Evolutionary conservation across 2,329 filamentous ascomycete genomes (phyloP).

Genomic region (Talaromyces pinophilus): DNA sequence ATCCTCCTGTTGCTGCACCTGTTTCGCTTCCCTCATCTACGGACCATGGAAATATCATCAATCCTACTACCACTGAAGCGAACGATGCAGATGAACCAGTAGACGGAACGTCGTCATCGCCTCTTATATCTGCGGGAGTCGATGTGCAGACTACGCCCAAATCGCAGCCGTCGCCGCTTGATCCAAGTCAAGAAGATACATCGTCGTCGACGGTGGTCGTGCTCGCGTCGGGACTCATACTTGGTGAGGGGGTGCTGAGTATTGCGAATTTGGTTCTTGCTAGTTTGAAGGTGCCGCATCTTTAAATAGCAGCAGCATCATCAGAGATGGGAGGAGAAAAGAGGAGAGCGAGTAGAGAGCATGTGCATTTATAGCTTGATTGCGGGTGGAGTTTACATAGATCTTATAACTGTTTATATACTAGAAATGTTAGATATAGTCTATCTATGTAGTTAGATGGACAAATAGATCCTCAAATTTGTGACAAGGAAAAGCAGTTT

Average conservation of each 20-base stretch:
- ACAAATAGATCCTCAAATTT: neutral
- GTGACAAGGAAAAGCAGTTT: neutral
- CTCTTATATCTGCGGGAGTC: neutral
- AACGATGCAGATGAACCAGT: neutral
- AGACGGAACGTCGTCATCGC: neutral
- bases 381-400: neutral
- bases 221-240: slow-evolving; percentile 84
- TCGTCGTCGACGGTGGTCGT: slow-evolving; percentile 72
- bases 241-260: slow-evolving; percentile 88
- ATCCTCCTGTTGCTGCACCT: neutral
- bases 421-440: neutral
- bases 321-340: neutral
- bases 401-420: neutral
- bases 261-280: slow-evolving; percentile 86
- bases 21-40: neutral
- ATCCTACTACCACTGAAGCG: neutral
- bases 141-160: neutral
- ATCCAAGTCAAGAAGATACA: slow-evolving; percentile 29
- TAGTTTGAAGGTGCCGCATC: slow-evolving; percentile 72
- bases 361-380: neutral
- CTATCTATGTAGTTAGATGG: neutral
- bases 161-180: slow-evolving; percentile 12
- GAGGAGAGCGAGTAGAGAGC: neutral
- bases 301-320: slow-evolving; percentile 42
- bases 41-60: neutral